Evolutionary conservation across 2,329 filamentous ascomycete genomes (phyloP).

Genomic region (Didymella lethalis): DNA sequence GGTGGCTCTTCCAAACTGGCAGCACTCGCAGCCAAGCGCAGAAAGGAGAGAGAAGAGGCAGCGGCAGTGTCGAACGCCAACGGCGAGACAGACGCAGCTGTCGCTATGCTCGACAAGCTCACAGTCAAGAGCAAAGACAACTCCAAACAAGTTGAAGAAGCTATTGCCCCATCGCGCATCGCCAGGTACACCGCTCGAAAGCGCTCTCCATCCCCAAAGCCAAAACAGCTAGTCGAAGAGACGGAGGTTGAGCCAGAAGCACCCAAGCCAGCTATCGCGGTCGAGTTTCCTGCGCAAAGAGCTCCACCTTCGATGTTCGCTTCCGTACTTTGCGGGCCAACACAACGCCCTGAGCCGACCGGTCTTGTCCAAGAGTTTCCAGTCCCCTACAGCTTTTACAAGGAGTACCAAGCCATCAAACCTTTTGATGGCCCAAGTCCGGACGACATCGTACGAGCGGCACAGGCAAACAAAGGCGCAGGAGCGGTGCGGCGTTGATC

Average conservation of each 20-base stretch:
- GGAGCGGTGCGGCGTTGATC: constrained; percentile 49
- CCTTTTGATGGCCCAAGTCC: constrained; percentile 87
- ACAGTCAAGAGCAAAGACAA: constrained; percentile 39
- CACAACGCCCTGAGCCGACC: constrained; percentile 8
- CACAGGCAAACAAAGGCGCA: constrained; percentile 66
- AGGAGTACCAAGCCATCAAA: constrained; percentile 56
- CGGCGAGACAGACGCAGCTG: constrained; percentile 43
- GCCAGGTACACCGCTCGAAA: constrained; percentile 41
- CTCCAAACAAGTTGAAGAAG: constrained; percentile 1
- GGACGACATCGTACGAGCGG: constrained; percentile 86
- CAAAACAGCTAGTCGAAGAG: constrained; percentile 27
- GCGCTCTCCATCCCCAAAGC: constrained; percentile 39
- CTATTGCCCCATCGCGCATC: constrained; percentile 20
- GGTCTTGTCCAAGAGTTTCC: constrained; percentile 32
- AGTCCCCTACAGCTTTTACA: constrained; percentile 52
- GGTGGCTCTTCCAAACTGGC: constrained; percentile 90
- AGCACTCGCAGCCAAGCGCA: constrained; percentile 83
- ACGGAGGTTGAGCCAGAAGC: constrained; percentile 24
- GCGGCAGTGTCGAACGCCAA: constrained; percentile 37
- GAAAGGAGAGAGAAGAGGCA: constrained; percentile 79
- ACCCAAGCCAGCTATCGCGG: constrained; percentile 29
- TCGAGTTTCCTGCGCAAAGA: constrained; percentile 50
- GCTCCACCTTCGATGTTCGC: constrained; percentile 62
- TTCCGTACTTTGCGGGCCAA: constrained; percentile 55
- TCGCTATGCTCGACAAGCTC: constrained; percentile 57